Percentiles rank a stretch among this genome's conserved stretches.
Evolutionary conservation across 257 asterid species (phyloP).

Genomic region (Gentiana straminea): DNA sequence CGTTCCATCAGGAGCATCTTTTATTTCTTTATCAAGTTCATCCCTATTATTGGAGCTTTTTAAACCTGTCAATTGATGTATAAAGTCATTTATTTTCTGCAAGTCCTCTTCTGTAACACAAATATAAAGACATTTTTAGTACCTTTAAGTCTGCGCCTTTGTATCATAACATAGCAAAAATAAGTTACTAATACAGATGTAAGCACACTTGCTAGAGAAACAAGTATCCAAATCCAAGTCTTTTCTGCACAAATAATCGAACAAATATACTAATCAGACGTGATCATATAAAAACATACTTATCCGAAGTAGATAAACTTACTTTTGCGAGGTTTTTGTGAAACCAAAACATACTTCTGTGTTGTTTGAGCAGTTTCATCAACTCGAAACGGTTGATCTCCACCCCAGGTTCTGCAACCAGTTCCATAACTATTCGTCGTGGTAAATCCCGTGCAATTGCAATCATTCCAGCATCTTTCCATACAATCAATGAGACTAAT

Average conservation of each 20-base stretch:
- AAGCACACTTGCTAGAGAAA: conserved; percentile 5
- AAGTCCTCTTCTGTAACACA: conserved; percentile 15
- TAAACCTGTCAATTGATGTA: conserved; percentile 12
- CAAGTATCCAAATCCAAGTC: conserved; percentile 13
- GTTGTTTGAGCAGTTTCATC: conserved; percentile 6
- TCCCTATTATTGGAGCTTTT: conserved; percentile 11
- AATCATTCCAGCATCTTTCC: conserved; percentile 20
- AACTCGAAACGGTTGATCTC: not conserved
- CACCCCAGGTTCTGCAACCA: conserved; percentile 14
- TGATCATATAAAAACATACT: too few relatives aligned
- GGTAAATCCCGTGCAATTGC: conserved; percentile 13
- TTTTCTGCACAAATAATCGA: conserved; percentile 8
- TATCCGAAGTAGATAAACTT: not conserved
- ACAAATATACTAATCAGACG: not conserved
- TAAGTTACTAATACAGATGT: not conserved
- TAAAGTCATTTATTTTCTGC: conserved; percentile 15
- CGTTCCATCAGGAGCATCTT: conserved; percentile 32
- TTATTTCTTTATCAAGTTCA: conserved; percentile 19
- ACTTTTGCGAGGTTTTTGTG: conserved; percentile 8
- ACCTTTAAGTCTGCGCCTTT: conserved; percentile 13
- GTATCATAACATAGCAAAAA: conserved; percentile 7
- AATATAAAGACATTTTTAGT: not conserved
- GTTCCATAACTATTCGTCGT: conserved; percentile 3
- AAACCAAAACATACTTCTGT: conserved; percentile 10
- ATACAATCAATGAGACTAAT: conserved; percentile 15